Base-by-base conservation (phyloP, 805 yeast species). In the Ogataea neopini region DNA sequence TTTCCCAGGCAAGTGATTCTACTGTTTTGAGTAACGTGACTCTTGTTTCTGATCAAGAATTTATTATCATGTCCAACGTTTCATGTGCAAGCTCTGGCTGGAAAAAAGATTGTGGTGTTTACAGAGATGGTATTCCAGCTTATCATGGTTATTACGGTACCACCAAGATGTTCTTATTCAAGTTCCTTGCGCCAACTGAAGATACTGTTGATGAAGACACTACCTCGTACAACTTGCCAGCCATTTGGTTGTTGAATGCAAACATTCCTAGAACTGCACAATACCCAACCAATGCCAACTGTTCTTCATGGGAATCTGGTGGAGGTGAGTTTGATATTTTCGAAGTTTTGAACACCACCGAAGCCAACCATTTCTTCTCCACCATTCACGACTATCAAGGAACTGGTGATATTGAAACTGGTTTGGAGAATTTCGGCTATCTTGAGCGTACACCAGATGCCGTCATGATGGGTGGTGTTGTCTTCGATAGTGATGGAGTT, bases 281-380 rank as follows among this genome's bases (percentile, higher is more conserved):
- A 66, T 85, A 84, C 61, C 81, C 84, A 40, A 51, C 68, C 4
- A 80, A 79, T 54, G 68, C 70, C 30, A 80, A 79, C 61, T 85
- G 90, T 65, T 83, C 89, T 6, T 82, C 89, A 59, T 85, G 91
- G 91, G 71, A 77, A 38, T 75, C 84, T 23, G 92, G 91, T 9
- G 83, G 90, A 67, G 90, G 91, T 63, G 90, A 85, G 66, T 83
- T 80, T 56, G 92, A 85, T 66, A 77, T 84, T 55, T 85, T 85
- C 61, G 92, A 86, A 69, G 82, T 81, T 34, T 76, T 83, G 80
- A 85, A 85, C 66, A 67, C 70, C 47, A 80, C 88, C 13, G 79
- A 79, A 53, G 63, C 77, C 20, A 65, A 64, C 43, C 74, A 81
- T 48, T 72, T 86, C 56, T 83, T 72, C 67, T 73, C 89, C 15